Conservation (phyloP, 73 alveolate species). For the Symbiodinium pilosum region DNA sequence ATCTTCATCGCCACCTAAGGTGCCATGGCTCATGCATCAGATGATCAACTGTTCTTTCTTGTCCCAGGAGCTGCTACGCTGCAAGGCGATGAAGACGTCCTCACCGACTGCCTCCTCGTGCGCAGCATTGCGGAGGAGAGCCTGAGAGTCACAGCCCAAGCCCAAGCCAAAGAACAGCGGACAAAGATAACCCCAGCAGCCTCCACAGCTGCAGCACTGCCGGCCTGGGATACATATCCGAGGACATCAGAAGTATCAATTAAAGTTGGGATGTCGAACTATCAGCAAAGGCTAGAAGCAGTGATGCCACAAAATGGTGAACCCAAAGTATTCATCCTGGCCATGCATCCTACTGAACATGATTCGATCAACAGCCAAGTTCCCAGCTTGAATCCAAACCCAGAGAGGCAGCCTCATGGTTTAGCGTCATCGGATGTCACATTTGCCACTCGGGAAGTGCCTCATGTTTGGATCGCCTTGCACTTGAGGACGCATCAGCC, state of each 20-base stretch:
- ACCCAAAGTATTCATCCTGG: too few species aligned
- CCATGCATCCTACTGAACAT: not conserved
- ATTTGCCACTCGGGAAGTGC: not conserved
- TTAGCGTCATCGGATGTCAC: not conserved
- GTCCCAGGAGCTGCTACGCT: constrained; percentile 62
- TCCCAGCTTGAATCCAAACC: constrained; percentile 84
- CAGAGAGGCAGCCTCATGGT: constrained; percentile 58
- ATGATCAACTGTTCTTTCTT: too few species aligned
- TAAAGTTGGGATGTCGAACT: too few species aligned
- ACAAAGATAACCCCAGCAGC: not conserved
- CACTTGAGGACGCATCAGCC: constrained; percentile 92
- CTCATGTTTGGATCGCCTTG: constrained; percentile 95
- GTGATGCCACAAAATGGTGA: too few species aligned
- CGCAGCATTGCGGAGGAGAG: constrained; percentile 84
- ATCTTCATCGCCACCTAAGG: constrained; percentile 66
- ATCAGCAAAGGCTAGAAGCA: too few species aligned
- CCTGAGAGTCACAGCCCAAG: not conserved
- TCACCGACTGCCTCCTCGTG: constrained; percentile 94
- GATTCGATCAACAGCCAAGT: not conserved
- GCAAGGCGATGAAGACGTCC: constrained; percentile 90
- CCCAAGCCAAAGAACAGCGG: not conserved
- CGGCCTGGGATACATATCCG: constrained; percentile 50
- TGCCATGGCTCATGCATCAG: too few species aligned
- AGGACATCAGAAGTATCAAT: too few species aligned
- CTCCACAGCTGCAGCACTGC: constrained; percentile 89